A percentile compares a stretch with the other conserved stretches of the same genome.
phyloP scores from a whole-genome alignment of 768 basidiomycete species.

The Sutorius australiensis region DNA sequence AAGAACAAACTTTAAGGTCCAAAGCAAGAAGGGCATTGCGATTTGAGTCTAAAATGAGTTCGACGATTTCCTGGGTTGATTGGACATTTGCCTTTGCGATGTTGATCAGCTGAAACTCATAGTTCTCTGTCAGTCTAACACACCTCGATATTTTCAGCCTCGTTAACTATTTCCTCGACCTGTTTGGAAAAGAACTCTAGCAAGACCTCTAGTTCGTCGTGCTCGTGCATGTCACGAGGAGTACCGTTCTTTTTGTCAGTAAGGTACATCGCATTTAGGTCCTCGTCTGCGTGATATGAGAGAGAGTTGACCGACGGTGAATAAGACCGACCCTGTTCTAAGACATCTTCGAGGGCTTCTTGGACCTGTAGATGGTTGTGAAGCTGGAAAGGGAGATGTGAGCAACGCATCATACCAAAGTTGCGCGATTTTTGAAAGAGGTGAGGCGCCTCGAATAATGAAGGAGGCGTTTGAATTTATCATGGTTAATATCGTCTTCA shows the following conservation, averaged over 20 bases:
- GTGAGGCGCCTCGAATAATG: conserved; percentile 88
- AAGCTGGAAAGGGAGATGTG: neutral
- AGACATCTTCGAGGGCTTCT: conserved; percentile 85
- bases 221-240: conserved; percentile 67
- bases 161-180: conserved; percentile 94
- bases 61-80: conserved; percentile 97
- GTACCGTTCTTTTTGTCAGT: conserved; percentile 71
- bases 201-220: conserved; percentile 89
- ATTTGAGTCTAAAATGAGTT: conserved; percentile 93
- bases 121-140: conserved; percentile 11
- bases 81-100: conserved; percentile 71
- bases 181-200: conserved; percentile 96
- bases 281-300: conserved; percentile 63
- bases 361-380: conserved; percentile 55
- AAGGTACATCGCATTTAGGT: conserved; percentile 93
- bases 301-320: neutral
- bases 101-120: neutral
- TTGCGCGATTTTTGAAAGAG: conserved; percentile 88
- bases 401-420: conserved; percentile 48
- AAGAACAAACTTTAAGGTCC: conserved; percentile 68
- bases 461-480: conserved; percentile 86
- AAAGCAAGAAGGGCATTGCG: conserved; percentile 88
- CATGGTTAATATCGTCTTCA: conserved; percentile 93
- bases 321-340: conserved; percentile 70
- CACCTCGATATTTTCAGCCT: conserved; percentile 84